A percentile compares a stretch with the other conserved stretches of the same genome.
Evolutionary conservation across 306 rosid species (phyloP).

Genomic region (Canavalia ensiformis): DNA sequence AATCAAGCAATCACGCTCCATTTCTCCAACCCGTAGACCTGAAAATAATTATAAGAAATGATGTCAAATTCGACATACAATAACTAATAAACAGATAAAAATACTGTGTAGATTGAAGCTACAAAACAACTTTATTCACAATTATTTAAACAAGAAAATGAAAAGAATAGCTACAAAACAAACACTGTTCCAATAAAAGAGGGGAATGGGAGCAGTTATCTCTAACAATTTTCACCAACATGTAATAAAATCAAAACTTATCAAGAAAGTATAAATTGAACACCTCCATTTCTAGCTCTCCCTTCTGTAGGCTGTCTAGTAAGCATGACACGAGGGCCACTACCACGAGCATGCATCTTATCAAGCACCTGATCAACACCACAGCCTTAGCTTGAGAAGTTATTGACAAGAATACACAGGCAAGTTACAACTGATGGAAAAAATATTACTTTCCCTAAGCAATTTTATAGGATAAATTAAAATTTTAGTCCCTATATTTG

Average conservation of each 20-base stretch:
- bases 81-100: constrained; percentile 18
- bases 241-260: constrained; percentile 7
- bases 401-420: constrained; percentile 17
- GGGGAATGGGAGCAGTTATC: not conserved
- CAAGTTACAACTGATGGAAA: not conserved
- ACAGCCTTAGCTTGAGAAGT: constrained; percentile 37
- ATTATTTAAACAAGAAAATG: not conserved
- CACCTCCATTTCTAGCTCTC: constrained; percentile 95
- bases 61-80: constrained; percentile 22
- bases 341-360: constrained; percentile 98
- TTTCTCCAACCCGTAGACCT: constrained; percentile 98
- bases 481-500: not conserved
- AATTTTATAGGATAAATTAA: not conserved
- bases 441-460: constrained; percentile 8
- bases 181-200: not conserved
- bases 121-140: not conserved
- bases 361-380: constrained; percentile 75
- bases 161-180: constrained; percentile 23
- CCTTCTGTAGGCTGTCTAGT: constrained; percentile 98
- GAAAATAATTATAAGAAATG: constrained; percentile 38
- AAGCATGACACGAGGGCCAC: constrained; percentile 76
- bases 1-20: constrained; percentile 96
- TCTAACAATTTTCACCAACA: constrained; percentile 21
- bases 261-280: constrained; percentile 28
- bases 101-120: not conserved